phyloP scores from a whole-genome alignment of 73 alveolate genomes.

The Stentor roeselii region DNA sequence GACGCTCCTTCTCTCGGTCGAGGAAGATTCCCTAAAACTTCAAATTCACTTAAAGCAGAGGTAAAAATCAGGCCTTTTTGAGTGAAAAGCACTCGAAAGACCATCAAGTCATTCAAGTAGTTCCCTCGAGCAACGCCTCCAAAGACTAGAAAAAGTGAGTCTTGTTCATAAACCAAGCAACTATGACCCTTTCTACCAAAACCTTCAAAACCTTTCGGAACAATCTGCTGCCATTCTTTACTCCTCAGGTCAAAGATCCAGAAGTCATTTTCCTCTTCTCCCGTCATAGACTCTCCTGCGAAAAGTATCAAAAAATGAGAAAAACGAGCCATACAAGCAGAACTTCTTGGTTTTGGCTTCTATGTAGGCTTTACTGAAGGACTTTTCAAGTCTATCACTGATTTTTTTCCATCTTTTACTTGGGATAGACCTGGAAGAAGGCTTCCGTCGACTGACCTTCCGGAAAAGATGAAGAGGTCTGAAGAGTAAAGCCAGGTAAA shows the following conservation, averaged over 20 bases:
- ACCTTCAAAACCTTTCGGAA: neutral
- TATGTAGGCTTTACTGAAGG: neutral
- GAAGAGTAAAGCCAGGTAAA: neutral
- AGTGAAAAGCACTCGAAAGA: neutral
- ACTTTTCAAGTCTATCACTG: neutral
- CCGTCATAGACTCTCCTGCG: neutral
- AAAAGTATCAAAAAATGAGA: neutral
- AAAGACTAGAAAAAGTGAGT: neutral
- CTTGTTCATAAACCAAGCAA: neutral
- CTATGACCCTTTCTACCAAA: conserved; percentile 1
- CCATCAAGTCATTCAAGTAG: neutral
- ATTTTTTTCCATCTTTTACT: neutral
- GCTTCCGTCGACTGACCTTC: neutral
- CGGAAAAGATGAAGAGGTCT: neutral
- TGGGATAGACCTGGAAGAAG: neutral
- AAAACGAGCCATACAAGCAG: neutral
- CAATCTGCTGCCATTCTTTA: neutral
- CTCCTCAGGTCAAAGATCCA: conserved; percentile 16
- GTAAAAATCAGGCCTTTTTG: neutral
- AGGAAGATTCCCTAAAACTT: neutral
- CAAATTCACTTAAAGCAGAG: neutral
- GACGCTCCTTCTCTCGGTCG: conserved; percentile 9
- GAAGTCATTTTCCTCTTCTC: neutral
- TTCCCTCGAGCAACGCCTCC: conserved; percentile 19
- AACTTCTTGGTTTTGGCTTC: neutral